A percentile compares a stretch with the other conserved stretches of the same genome.
Evolutionary conservation across 169 alveolate genomes (phyloP).

Genomic region (Eimeria falciformis): DNA sequence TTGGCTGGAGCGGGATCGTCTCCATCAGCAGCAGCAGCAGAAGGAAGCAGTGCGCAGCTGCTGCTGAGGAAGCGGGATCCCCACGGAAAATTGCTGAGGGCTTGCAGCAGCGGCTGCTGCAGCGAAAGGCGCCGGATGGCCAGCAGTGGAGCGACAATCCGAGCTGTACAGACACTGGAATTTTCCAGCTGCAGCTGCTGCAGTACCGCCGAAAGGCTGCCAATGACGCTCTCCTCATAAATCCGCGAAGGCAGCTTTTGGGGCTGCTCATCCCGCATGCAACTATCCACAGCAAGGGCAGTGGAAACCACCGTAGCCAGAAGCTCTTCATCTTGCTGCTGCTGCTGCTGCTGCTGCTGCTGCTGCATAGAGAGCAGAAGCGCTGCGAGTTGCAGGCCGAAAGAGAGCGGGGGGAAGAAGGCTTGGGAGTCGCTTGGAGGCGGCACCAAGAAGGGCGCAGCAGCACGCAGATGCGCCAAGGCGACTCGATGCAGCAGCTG

Average conservation of each 20-base stretch:
- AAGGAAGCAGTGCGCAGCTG: background rate
- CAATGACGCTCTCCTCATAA: too few species aligned
- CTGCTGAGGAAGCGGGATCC: background rate
- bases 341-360: conserved; percentile 33
- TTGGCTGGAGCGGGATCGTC: background rate
- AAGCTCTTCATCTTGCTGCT: background rate
- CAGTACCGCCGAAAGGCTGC: background rate
- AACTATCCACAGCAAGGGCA: background rate
- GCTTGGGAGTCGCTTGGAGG: background rate
- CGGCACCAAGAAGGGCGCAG: background rate
- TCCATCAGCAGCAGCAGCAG: conserved; percentile 22
- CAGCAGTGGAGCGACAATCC: background rate
- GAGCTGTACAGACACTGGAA: background rate
- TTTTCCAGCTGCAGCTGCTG: background rate
- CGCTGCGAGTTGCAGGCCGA: conserved; percentile 15
- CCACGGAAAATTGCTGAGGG: background rate
- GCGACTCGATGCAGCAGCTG: background rate
- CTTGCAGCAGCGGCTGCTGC: background rate
- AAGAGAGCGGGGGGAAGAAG: background rate
- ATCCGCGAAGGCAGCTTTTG: background rate
- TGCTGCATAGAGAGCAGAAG: background rate
- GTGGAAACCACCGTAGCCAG: background rate
- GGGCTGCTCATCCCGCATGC: conserved; percentile 15
- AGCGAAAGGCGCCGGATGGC: background rate
- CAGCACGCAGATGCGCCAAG: background rate